phyloP scores from a whole-genome alignment of 2,329 filamentous ascomycete genomes.

The Diaporthe sp. region DNA sequence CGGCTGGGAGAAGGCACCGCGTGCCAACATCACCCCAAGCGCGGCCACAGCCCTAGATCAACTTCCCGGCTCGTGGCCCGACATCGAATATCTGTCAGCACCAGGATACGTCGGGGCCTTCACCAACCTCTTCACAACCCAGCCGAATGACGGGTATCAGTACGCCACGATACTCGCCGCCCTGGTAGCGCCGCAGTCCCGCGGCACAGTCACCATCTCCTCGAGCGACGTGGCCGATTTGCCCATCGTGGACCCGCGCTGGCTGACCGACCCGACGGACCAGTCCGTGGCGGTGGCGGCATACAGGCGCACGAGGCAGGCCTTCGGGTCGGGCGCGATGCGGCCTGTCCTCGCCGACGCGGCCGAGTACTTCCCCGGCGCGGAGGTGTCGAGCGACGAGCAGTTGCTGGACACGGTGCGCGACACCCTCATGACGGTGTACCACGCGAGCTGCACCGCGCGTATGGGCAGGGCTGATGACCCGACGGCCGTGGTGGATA shows the following conservation, averaged over 20 bases:
- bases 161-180: conserved; percentile 10
- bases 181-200: conserved; percentile 20
- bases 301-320: conserved; percentile 41
- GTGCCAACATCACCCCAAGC: background rate
- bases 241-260: conserved; percentile 56
- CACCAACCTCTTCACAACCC: conserved; percentile 13
- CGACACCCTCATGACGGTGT: conserved; percentile 48
- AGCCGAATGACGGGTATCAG: background rate
- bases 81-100: conserved; percentile 19
- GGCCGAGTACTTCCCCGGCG: conserved; percentile 53
- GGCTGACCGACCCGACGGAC: conserved; percentile 46
- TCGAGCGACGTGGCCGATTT: background rate
- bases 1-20: conserved; percentile 25
- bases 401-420: conserved; percentile 50
- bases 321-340: background rate
- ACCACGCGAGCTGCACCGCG: conserved; percentile 52
- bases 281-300: conserved; percentile 42
- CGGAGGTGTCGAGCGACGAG: conserved; percentile 51
- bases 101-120: conserved; percentile 9
- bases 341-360: conserved; percentile 45
- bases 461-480: conserved; percentile 51
- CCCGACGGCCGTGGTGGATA: conserved; percentile 13
- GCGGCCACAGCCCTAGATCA: background rate
- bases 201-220: conserved; percentile 9
- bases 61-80: conserved; percentile 27